Evolutionary conservation across 208 protist species (phyloP), one percentile per base, ranked within the genome.

Genomic region (Crithidia sp.): DNA sequence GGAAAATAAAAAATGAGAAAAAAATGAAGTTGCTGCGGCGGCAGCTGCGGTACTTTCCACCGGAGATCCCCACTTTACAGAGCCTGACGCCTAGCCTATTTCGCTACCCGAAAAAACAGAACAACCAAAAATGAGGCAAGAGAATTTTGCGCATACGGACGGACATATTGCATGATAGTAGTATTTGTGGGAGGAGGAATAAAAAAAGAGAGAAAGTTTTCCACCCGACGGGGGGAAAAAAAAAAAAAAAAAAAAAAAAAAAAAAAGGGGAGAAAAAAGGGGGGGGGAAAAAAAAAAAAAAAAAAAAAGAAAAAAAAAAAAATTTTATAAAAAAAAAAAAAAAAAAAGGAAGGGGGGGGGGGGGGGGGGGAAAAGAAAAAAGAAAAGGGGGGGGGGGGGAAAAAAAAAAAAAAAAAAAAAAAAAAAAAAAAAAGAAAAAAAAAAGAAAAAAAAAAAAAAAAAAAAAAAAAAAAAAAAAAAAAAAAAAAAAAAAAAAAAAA

Each of bases 351-450:
- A 72, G n/a, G n/a, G n/a, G n/a, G n/a, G n/a, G n/a, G n/a, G n/a
- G n/a, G n/a, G n/a, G n/a, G n/a, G n/a, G n/a, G n/a, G 44, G 28
- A 64, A 39, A 60, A 14, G 55, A 60, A 65, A 59, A 77, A 62
- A 71, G 16, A 65, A 62, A 60, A 50, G 58, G 40, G 59, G 28
- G 49, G 41, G 47, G 44, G 6, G 40, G 40, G 19, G 65, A 40
- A 50, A 45, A 44, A 13, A 12, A 13, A 19, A 16, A 17, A 9
- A 39, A 43, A 43, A 58, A 52, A 14, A 10, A 5, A 45, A 12
- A 58, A 40, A 14, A 5, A 55, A 9, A 55, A 37, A 10, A 17
- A 63, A 54, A n/a, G 2, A 41, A 67, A 61, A 36, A 9, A 74
- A 68, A 39, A 53, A 4, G 53, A 16, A 56, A 41, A 50, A 44